These are phyloP conservation scores for Colletotrichum gloeosporioides DNA, from an alignment of 2,329 filamentous ascomycete species.

Conservation along the genomic window DNA sequence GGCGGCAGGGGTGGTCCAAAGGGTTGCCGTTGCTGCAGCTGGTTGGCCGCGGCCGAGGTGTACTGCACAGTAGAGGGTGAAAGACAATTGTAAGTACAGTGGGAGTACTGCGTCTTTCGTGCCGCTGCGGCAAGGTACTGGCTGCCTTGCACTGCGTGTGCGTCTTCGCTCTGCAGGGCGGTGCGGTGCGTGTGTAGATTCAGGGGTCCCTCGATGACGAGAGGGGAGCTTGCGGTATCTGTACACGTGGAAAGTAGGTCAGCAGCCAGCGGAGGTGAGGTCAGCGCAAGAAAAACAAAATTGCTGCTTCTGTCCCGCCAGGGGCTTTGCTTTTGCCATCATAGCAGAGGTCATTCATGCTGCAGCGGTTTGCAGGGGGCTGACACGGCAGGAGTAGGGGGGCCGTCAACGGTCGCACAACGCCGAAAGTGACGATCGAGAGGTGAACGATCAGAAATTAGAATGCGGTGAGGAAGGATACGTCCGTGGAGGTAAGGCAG, in stretches of 20 bases:
- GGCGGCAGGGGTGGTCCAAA: not conserved
- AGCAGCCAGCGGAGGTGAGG: not conserved
- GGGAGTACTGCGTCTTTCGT: not conserved
- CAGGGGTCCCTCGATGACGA: not conserved
- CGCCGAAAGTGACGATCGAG: not conserved
- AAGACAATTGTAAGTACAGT: not conserved
- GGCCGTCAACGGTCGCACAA: not conserved
- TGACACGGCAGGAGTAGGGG: not conserved
- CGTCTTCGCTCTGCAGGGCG: not conserved
- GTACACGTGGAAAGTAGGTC: constrained; percentile 5
- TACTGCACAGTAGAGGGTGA: not conserved
- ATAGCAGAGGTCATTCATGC: not conserved
- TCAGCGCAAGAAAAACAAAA: not conserved
- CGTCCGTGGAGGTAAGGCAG: not conserved
- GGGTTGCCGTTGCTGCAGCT: not conserved
- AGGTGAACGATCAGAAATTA: not conserved
- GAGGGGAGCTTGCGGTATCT: not conserved
- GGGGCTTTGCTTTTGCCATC: not conserved
- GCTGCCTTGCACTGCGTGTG: not conserved
- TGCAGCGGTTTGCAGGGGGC: not conserved
- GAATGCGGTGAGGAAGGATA: not conserved
- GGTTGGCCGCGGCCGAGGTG: not conserved
- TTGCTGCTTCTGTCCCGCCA: not conserved
- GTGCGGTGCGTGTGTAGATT: not conserved
- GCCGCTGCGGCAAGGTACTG: not conserved